Conservation (phyloP, 2,329 filamentous ascomycete species). For the Epichloe elymi region DNA sequence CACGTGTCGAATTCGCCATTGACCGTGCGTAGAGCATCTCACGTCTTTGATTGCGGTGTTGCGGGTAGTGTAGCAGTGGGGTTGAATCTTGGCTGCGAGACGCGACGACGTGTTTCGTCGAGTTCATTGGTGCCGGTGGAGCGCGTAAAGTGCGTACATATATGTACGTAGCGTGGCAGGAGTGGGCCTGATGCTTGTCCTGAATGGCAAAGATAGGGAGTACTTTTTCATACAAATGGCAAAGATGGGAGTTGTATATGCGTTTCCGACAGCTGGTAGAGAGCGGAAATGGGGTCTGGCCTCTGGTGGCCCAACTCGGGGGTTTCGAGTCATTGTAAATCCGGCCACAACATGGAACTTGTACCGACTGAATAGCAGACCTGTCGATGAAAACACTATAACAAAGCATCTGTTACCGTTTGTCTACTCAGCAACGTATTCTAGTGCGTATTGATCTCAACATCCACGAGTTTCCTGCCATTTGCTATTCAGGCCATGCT, state of each 20-base stretch:
- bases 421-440: background rate
- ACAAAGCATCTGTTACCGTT: background rate
- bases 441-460: background rate
- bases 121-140: background rate
- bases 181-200: background rate
- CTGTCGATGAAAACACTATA: background rate
- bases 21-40: too few species aligned
- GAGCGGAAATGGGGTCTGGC: too few species aligned
- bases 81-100: background rate
- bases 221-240: too few species aligned
- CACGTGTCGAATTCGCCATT: too few species aligned
- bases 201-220: too few species aligned
- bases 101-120: slow-evolving; percentile 1
- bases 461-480: background rate
- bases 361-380: background rate
- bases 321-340: too few species aligned
- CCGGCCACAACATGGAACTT: too few species aligned
- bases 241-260: too few species aligned
- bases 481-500: background rate
- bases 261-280: too few species aligned
- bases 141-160: slow-evolving; percentile 1
- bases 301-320: too few species aligned
- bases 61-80: background rate
- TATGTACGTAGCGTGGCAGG: too few species aligned
- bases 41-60: too few species aligned